Evolutionary conservation across 1,284 basidiomycete genomes (phyloP).

Genomic region (Pseudozyma tsukubaensis): DNA sequence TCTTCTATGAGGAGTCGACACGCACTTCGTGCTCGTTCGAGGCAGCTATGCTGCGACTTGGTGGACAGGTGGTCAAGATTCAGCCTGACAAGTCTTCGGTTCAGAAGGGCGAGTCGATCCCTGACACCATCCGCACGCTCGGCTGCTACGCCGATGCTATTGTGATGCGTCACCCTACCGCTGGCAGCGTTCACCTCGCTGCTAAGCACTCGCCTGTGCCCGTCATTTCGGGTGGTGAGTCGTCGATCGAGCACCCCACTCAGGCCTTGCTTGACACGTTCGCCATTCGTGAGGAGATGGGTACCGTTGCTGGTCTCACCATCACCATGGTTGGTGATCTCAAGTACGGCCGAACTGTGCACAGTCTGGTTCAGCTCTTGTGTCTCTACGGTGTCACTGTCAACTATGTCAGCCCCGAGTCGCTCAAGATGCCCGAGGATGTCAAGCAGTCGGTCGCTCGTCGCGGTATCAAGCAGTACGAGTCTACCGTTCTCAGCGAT

Average conservation of each 20-base stretch:
- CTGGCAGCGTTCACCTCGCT: constrained; percentile 78
- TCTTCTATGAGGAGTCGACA: constrained; percentile 98
- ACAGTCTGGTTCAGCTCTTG: constrained; percentile 91
- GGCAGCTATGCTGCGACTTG: constrained; percentile 97
- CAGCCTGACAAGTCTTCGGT: constrained; percentile 86
- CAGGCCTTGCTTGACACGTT: constrained; percentile 86
- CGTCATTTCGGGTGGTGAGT: constrained; percentile 96
- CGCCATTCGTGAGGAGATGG: constrained; percentile 96
- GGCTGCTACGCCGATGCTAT: constrained; percentile 96
- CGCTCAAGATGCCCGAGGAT: constrained; percentile 89
- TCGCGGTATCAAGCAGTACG: constrained; percentile 75
- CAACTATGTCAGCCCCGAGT: constrained; percentile 93
- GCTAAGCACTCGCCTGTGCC: constrained; percentile 96
- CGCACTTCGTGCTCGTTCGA: constrained; percentile 91
- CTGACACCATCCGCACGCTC: constrained; percentile 93
- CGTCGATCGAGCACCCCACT: constrained; percentile 96
- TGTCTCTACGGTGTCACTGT: constrained; percentile 85
- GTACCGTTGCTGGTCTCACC: constrained; percentile 95
- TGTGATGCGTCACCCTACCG: constrained; percentile 91
- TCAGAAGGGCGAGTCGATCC: constrained; percentile 90
- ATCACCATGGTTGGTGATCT: constrained; percentile 93
- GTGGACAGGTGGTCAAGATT: constrained; percentile 91
- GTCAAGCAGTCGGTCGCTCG: constrained; percentile 78
- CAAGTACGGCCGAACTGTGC: constrained; percentile 97
- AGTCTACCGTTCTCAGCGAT: constrained; percentile 82